Percentiles rank a stretch among this genome's conserved stretches.
Evolutionary conservation across 345 rosid genomes (phyloP).

Genomic region (Bruguiera gymnorhiza): DNA sequence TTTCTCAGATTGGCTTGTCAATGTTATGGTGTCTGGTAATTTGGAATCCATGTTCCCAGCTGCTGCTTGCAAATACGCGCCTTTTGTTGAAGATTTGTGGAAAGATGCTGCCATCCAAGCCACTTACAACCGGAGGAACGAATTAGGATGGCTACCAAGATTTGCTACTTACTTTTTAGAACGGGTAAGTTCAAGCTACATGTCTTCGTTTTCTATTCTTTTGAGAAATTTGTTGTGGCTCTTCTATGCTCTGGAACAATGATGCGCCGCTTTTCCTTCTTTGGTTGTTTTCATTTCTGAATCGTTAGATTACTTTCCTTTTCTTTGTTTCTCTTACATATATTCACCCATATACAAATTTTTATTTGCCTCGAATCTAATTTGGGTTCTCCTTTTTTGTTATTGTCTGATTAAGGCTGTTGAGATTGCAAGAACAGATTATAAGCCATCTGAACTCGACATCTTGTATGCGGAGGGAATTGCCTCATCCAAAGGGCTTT

Average conservation of each 20-base stretch:
- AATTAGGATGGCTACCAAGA: slow-evolving; percentile 64
- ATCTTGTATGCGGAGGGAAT: slow-evolving; percentile 78
- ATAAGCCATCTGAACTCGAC: slow-evolving; percentile 78
- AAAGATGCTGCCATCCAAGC: slow-evolving; percentile 73
- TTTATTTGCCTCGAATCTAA: too few species aligned
- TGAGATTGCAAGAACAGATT: slow-evolving; percentile 67
- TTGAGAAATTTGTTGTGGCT: neutral
- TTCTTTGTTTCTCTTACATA: too few species aligned
- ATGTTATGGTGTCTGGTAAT: slow-evolving; percentile 63
- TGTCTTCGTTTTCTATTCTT: slow-evolving; percentile 10
- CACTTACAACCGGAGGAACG: slow-evolving; percentile 66
- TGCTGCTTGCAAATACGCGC: slow-evolving; percentile 59
- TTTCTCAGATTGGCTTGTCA: slow-evolving; percentile 75
- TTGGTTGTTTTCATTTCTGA: too few species aligned
- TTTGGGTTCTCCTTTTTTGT: too few species aligned
- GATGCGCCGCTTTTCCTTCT: too few species aligned
- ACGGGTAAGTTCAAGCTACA: slow-evolving; percentile 44
- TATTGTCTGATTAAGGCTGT: slow-evolving; percentile 50
- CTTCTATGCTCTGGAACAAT: too few species aligned
- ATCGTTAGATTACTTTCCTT: too few species aligned
- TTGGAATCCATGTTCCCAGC: slow-evolving; percentile 62
- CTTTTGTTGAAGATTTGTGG: slow-evolving; percentile 65
- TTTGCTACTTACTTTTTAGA: slow-evolving; percentile 76
- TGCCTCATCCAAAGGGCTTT: slow-evolving; percentile 59
- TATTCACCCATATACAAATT: too few species aligned